These are phyloP conservation scores for Fomitiporia mediterranea DNA, from an alignment of 1,284 basidiomycete species.

Conservation along the genomic window DNA sequence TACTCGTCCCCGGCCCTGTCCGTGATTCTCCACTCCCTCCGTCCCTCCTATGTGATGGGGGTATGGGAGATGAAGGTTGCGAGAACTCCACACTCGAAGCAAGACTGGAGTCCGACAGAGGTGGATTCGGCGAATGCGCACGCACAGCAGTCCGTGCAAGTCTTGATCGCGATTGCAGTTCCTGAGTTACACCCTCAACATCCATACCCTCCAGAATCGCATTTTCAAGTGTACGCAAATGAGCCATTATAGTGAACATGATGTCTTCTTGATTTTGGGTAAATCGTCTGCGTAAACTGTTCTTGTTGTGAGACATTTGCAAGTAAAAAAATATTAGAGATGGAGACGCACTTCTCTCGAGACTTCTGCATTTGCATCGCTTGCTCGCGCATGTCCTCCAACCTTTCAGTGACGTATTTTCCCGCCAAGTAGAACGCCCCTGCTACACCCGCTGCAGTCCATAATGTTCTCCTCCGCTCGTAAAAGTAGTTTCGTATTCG, in stretches of 20 bases:
- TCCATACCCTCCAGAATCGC: constrained; percentile 77
- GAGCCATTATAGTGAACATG: constrained; percentile 75
- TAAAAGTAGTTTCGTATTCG: constrained; percentile 42
- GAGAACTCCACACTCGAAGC: constrained; percentile 43
- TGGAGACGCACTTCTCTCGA: constrained; percentile 71
- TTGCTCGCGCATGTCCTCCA: constrained; percentile 68
- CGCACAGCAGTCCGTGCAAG: constrained; percentile 17
- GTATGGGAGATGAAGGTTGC: constrained; percentile 44
- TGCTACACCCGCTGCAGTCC: constrained; percentile 40
- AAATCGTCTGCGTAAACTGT: constrained; percentile 73
- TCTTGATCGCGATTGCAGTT: constrained; percentile 54
- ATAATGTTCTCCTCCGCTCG: constrained; percentile 43
- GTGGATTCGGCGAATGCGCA: constrained; percentile 17
- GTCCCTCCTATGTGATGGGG: constrained; percentile 23
- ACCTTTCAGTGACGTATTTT: constrained; percentile 57
- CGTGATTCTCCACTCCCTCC: neutral
- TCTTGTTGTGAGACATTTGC: neutral
- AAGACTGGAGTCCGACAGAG: constrained; percentile 35
- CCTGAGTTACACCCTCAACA: constrained; percentile 73
- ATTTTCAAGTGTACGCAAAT: constrained; percentile 72
- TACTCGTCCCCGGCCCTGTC: constrained; percentile 15
- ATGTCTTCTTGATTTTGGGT: constrained; percentile 79
- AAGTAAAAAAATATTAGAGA: constrained; percentile 1
- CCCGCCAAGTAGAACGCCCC: constrained; percentile 69
- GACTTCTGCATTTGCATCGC: constrained; percentile 63